These are phyloP conservation scores for Cairneyella variabilis DNA, from an alignment of 495 filamentous ascomycete species.

Conservation along the genomic window DNA sequence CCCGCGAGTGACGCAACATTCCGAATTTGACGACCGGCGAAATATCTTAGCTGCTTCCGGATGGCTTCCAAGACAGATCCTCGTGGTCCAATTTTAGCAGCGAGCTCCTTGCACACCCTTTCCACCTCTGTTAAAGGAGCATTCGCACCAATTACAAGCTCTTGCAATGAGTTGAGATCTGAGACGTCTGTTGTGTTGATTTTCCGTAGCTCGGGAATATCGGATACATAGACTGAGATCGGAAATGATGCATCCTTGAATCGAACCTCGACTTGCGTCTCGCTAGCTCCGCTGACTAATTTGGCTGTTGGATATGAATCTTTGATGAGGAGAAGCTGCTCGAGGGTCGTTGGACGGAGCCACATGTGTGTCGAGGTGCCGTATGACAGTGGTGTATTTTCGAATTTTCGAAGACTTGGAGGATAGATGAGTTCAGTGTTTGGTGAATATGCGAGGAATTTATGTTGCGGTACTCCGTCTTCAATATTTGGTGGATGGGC, in stretches of 20 bases:
- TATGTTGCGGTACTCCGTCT: constrained; percentile 25
- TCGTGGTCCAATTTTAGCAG: constrained; percentile 30
- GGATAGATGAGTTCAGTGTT: constrained; percentile 37
- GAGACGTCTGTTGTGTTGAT: constrained; percentile 24
- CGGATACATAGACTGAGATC: constrained; percentile 35
- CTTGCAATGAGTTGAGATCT: constrained; percentile 11
- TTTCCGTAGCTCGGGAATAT: constrained; percentile 34
- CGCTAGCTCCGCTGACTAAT: constrained; percentile 34
- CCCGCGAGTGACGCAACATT: constrained; percentile 38
- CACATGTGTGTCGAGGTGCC: constrained; percentile 36
- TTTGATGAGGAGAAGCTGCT: constrained; percentile 36
- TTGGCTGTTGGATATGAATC: constrained; percentile 35
- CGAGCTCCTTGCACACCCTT: constrained; percentile 31
- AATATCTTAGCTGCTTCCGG: constrained; percentile 36
- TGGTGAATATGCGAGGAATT: constrained; percentile 33
- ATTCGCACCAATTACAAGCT: constrained; percentile 32
- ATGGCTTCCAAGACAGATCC: constrained; percentile 33
- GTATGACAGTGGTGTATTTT: constrained; percentile 30
- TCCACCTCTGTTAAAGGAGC: constrained; percentile 34
- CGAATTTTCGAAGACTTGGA: constrained; percentile 28
- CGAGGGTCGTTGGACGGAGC: constrained; percentile 35
- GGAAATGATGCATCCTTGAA: constrained; percentile 34
- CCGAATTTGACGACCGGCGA: constrained; percentile 38
- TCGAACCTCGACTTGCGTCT: constrained; percentile 36
- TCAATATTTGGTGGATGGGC: constrained; percentile 6